phyloP scores from a whole-genome alignment of 78 protist genomes.

The Cyanophora paradoxa region DNA sequence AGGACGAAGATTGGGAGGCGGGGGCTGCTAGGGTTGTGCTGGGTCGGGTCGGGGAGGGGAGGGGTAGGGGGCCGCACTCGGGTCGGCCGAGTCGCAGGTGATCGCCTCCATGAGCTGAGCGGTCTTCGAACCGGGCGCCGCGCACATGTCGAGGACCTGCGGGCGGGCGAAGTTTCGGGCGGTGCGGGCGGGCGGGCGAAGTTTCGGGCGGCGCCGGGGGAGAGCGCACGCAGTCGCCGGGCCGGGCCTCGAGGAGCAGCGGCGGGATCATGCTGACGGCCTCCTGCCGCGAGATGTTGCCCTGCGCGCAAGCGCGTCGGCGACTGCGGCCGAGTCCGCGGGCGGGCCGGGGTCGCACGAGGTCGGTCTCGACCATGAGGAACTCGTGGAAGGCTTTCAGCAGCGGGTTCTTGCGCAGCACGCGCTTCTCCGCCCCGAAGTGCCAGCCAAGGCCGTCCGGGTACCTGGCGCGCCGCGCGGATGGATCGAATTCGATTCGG shows the following conservation, averaged over 20 bases:
- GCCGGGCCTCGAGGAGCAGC: neutral
- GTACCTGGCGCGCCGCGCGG: slow-evolving; percentile 10
- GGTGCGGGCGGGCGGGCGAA: neutral
- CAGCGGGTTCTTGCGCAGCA: neutral
- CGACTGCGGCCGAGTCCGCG: neutral
- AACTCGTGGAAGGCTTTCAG: slow-evolving; percentile 23
- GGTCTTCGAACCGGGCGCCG: slow-evolving; percentile 98
- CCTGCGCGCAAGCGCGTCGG: neutral
- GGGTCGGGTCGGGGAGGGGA: neutral
- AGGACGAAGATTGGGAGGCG: neutral
- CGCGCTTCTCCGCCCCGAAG: neutral
- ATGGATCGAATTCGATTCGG: neutral
- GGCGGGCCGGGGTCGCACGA: neutral
- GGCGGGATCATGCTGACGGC: slow-evolving; percentile 50
- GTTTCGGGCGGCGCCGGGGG: neutral
- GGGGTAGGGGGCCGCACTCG: neutral
- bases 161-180: neutral
- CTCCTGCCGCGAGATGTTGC: slow-evolving; percentile 50
- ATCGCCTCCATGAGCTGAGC: slow-evolving; percentile 82
- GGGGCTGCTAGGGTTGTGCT: slow-evolving; percentile 17
- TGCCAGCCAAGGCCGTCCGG: neutral
- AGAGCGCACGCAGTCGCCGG: neutral
- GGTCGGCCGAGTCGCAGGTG: neutral
- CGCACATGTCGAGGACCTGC: slow-evolving; percentile 92
- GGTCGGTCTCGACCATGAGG: neutral